Conservation (phyloP, 305 asterid genomes). For the Rubia peregrina region DNA sequence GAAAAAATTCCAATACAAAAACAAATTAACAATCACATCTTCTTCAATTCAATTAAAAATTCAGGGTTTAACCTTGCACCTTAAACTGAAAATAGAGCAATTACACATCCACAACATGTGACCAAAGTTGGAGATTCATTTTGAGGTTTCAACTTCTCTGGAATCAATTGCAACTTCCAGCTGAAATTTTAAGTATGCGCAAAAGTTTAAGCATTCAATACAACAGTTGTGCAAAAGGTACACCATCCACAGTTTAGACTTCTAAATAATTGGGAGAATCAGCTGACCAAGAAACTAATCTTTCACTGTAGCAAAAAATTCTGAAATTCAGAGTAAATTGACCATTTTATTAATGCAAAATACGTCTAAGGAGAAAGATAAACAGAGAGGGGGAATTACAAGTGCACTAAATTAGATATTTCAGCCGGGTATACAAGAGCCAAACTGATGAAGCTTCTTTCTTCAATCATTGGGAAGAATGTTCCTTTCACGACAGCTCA, state of each 20-base stretch:
- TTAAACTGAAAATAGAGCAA: neutral
- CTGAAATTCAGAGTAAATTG: neutral
- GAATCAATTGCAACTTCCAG: neutral
- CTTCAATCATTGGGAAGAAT: conserved; percentile 6
- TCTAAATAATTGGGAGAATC: neutral
- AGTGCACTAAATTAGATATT: conserved; percentile 11
- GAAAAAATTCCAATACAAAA: neutral
- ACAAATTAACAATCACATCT: neutral
- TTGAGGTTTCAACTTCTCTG: neutral
- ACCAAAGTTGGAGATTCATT: neutral
- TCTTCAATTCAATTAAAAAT: too few species aligned
- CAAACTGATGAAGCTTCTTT: conserved; percentile 16
- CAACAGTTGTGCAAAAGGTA: neutral
- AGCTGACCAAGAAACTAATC: neutral
- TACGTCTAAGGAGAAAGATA: conserved; percentile 10
- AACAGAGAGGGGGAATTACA: conserved; percentile 2
- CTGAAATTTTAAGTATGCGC: neutral
- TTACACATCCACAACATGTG: neutral
- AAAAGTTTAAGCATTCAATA: neutral
- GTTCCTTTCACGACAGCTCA: neutral
- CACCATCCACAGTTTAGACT: conserved; percentile 5
- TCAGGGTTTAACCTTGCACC: neutral
- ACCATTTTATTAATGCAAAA: conserved; percentile 13
- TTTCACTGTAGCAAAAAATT: neutral
- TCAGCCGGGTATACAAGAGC: conserved; percentile 17